phyloP scores from a whole-genome alignment of 805 yeast genomes.

The Brettanomyces bruxellensis region DNA sequence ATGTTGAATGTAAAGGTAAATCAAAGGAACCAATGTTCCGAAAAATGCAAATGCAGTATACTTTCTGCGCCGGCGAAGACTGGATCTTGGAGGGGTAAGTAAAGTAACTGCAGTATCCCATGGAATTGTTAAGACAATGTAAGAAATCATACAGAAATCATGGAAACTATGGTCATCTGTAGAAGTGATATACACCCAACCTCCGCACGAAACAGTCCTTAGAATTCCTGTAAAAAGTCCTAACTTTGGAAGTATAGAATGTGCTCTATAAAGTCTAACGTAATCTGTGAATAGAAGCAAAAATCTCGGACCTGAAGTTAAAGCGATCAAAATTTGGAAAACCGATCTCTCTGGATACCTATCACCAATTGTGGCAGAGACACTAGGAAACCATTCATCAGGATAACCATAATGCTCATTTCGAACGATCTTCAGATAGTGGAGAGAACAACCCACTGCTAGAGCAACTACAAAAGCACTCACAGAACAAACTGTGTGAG shows the following conservation, averaged over 20 bases:
- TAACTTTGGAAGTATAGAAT: conserved; percentile 29
- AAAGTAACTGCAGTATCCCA: conserved; percentile 67
- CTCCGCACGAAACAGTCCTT: conserved; percentile 95
- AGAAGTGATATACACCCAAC: conserved; percentile 96
- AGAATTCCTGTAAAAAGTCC: conserved; percentile 58
- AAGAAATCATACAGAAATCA: conserved; percentile 89
- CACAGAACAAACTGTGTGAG: conserved; percentile 66
- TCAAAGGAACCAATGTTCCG: conserved; percentile 64
- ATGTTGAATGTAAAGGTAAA: conserved; percentile 88
- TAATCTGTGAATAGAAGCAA: conserved; percentile 46
- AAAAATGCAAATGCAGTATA: conserved; percentile 56
- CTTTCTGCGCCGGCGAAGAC: conserved; percentile 41
- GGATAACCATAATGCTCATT: conserved; percentile 88
- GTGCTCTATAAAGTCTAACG: conserved; percentile 32
- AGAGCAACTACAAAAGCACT: conserved; percentile 73
- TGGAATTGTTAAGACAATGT: conserved; percentile 82
- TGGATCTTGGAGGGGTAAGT: conserved; percentile 37
- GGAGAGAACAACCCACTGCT: conserved; percentile 63
- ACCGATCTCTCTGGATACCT: conserved; percentile 91
- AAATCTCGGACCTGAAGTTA: conserved; percentile 91
- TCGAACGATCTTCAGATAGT: conserved; percentile 79
- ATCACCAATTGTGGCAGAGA: conserved; percentile 95
- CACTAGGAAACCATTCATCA: conserved; percentile 98
- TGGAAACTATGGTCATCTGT: conserved; percentile 97
- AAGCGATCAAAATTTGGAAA: conserved; percentile 84